phyloP scores from a whole-genome alignment of 768 basidiomycete species.

The Lentinus tigrinus region DNA sequence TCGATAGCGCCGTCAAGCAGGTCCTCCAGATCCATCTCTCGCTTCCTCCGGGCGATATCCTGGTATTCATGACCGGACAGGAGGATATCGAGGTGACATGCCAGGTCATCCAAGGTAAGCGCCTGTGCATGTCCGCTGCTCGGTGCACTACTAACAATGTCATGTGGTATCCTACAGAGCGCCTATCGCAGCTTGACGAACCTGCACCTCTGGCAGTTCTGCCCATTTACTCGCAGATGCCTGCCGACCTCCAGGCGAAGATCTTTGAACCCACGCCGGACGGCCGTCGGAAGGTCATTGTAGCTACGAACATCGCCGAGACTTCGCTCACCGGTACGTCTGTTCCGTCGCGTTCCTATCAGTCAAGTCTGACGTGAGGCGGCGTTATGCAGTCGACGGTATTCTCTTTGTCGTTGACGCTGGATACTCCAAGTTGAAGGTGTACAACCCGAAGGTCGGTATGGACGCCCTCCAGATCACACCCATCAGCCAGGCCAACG shows the following conservation, averaged over 20 bases:
- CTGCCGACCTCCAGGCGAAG: slow-evolving; percentile 96
- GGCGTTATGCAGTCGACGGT: slow-evolving; percentile 84
- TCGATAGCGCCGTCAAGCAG: slow-evolving; percentile 97
- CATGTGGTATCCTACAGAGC: slow-evolving; percentile 65
- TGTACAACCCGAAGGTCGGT: slow-evolving; percentile 98
- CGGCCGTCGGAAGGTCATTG: slow-evolving; percentile 94
- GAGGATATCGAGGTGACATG: slow-evolving; percentile 99
- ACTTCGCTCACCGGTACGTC: slow-evolving; percentile 85
- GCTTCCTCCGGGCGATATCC: slow-evolving; percentile 87
- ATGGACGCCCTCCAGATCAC: slow-evolving; percentile 99
- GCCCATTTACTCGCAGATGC: slow-evolving; percentile 99
- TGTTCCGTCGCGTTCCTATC: neutral
- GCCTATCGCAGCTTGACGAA: slow-evolving; percentile 88
- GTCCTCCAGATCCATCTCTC: slow-evolving; percentile 96
- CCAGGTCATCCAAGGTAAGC: slow-evolving; percentile 83
- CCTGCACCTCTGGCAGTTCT: slow-evolving; percentile 85
- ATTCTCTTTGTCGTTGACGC: slow-evolving; percentile 96
- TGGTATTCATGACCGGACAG: slow-evolving; percentile 99
- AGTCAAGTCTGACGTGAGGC: slow-evolving; percentile 2
- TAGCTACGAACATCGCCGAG: slow-evolving; percentile 98
- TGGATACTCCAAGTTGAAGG: slow-evolving; percentile 96
- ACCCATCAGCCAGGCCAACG: slow-evolving; percentile 98
- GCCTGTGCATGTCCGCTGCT: neutral
- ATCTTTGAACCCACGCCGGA: slow-evolving; percentile 95
- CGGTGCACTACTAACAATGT: neutral